phyloP scores from a whole-genome alignment of 805 yeast species.

The Monosporozyma solicola region DNA sequence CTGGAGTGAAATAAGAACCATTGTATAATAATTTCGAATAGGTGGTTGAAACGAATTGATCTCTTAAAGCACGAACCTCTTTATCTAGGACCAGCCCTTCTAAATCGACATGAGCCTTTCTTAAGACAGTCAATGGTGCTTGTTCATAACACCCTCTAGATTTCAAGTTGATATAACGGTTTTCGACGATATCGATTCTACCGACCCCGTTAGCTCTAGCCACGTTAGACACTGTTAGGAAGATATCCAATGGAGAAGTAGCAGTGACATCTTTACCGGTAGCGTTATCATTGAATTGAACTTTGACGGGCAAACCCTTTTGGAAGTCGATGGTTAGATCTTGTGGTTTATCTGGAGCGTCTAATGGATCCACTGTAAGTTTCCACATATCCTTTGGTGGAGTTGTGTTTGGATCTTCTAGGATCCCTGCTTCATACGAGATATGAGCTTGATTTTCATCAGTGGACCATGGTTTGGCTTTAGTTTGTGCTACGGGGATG shows the following conservation, averaged over 20 bases:
- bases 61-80: constrained; percentile 96
- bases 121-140: constrained; percentile 92
- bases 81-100: constrained; percentile 97
- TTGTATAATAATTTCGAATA: constrained; percentile 88
- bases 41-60: constrained; percentile 86
- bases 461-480: constrained; percentile 99
- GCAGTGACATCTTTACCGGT: constrained; percentile 53
- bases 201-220: constrained; percentile 99
- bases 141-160: constrained; percentile 99
- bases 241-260: constrained; percentile 85
- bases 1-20: constrained; percentile 97
- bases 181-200: constrained; percentile 97
- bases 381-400: constrained; percentile 99
- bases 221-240: constrained; percentile 83
- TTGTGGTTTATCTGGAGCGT: constrained; percentile 93
- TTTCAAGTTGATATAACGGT: constrained; percentile 97
- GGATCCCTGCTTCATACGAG: constrained; percentile 97
- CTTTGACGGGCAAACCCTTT: constrained; percentile 81
- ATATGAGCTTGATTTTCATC: constrained; percentile 99
- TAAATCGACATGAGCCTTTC: constrained; percentile 89
- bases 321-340: constrained; percentile 72
- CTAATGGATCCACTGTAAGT: constrained; percentile 88
- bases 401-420: constrained; percentile 96
- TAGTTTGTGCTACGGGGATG: constrained; percentile 94
- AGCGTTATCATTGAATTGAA: constrained; percentile 53